A percentile compares a stretch with the other conserved stretches of the same genome.
These are phyloP conservation scores for Fusarium bactridioides DNA, from an alignment of 2,329 filamentous ascomycete species.

Conservation along the genomic window DNA sequence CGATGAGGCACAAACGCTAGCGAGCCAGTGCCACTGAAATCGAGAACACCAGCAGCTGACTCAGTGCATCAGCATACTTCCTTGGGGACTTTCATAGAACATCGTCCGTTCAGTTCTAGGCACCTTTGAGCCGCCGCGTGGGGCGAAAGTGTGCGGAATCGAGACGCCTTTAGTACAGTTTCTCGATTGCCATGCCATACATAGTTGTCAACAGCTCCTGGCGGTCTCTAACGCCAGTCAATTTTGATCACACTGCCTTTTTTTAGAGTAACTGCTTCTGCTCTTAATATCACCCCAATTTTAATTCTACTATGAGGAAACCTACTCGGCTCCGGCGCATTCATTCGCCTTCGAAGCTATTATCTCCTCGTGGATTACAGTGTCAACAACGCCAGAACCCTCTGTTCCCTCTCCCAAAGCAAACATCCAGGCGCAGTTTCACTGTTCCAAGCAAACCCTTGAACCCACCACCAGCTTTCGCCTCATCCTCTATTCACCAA, in stretches of 20 bases:
- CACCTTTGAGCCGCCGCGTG: not conserved
- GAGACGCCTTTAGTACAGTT: not conserved
- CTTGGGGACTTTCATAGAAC: not conserved
- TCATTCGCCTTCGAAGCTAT: not conserved
- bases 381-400: not conserved
- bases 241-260: not conserved
- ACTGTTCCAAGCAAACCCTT: not conserved
- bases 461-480: not conserved
- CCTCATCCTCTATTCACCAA: not conserved
- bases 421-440: not conserved
- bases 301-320: not conserved
- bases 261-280: not conserved
- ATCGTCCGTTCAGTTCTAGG: too few relatives aligned
- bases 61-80: not conserved
- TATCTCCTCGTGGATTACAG: not conserved
- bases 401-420: not conserved
- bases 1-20: not conserved
- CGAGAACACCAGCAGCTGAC: not conserved
- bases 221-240: not conserved
- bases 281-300: too few relatives aligned
- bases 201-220: not conserved
- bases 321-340: not conserved
- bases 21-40: not conserved
- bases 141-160: not conserved
- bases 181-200: not conserved